Evolutionary conservation across 331 rosid genomes (phyloP), one percentile per base, ranked within the genome.

Genomic region (Rhamnella rubrinervis): DNA sequence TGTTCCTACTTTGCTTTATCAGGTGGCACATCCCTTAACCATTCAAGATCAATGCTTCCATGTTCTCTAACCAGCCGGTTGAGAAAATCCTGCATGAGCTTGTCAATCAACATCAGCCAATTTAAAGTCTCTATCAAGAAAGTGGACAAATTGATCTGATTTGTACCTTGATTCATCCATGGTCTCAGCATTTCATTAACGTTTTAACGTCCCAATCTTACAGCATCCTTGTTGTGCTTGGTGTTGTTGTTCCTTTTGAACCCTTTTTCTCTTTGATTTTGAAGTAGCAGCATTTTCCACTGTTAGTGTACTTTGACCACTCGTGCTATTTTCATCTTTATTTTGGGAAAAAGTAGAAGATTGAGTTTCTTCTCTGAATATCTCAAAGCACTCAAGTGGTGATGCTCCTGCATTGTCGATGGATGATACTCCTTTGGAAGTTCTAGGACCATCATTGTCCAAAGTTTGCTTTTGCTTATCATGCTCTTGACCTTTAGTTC

Each of bases 1-100:
- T 35, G 31, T 56, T 79, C 96, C 83, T 89, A 95, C 97, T 95
- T 95, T 75, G 96, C 97, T 74, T 72, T 83, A 76, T 95, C 99
- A 69, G 99, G 97, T 61, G 92, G 90, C 74, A 91, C 99, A 68
- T 95, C 96, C 70, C 99, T 86, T 63, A 95, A 68, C 99, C 99
- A 95, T 84, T 95, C 97, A 15, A 95, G 96, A 76, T 91, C 86
- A 64, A 82, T 77, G 67, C 80, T 86, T 62, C 96, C 92, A 15
- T 95, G 99, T 67, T 77, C 91, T 39, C 77, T 83, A 55, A 86
- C 90, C 65, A 95, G 70, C 52, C 86, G 92, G 74, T 95, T 85
- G 58, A 95, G 87, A 82, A 95, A 95, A 75, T 69, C 82, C 99
- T 95, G 93, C 84, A 79, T 44, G 68, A 59, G 67, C 66, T 68